These are phyloP conservation scores for Zizania palustris DNA, from an alignment of 202 grass and related monocot species.

Conservation along the genomic window DNA sequence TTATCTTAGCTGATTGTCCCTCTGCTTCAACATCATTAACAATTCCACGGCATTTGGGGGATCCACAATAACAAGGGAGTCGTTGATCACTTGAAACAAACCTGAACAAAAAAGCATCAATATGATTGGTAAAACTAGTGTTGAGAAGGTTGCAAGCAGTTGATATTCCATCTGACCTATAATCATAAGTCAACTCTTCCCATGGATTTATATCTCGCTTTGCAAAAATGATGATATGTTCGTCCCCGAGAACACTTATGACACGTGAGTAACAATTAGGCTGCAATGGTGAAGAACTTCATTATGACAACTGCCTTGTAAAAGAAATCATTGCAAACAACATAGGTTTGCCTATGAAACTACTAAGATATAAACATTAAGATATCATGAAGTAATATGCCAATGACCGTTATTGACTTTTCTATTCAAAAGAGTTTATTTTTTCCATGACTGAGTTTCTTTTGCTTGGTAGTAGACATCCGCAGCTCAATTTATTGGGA, in stretches of 20 bases:
- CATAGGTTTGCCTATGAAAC: not conserved
- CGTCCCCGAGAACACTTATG: constrained; percentile 83
- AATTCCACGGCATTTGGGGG: constrained; percentile 84
- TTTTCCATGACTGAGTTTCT: not conserved
- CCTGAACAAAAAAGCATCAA: constrained; percentile 58
- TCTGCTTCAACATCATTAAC: constrained; percentile 96
- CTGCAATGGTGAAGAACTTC: constrained; percentile 49
- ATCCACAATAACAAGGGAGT: constrained; percentile 92
- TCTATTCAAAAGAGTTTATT: not conserved
- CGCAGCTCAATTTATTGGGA: not conserved
- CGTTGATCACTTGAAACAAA: constrained; percentile 88
- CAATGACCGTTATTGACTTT: not conserved
- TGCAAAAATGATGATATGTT: constrained; percentile 98
- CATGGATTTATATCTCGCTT: constrained; percentile 91
- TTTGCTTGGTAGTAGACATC: not conserved
- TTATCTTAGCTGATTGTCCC: constrained; percentile 70
- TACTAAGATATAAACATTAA: constrained; percentile 16
- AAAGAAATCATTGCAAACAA: constrained; percentile 21
- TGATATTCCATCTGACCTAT: constrained; percentile 59
- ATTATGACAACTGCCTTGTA: constrained; percentile 18
- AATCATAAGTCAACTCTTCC: constrained; percentile 99
- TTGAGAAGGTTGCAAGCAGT: constrained; percentile 30
- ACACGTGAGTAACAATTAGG: constrained; percentile 99
- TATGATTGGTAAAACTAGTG: constrained; percentile 36
- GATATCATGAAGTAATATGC: not conserved